Base-by-base conservation (phyloP, 2,329 filamentous ascomycete genomes). In the Xylariaceae sp. region DNA sequence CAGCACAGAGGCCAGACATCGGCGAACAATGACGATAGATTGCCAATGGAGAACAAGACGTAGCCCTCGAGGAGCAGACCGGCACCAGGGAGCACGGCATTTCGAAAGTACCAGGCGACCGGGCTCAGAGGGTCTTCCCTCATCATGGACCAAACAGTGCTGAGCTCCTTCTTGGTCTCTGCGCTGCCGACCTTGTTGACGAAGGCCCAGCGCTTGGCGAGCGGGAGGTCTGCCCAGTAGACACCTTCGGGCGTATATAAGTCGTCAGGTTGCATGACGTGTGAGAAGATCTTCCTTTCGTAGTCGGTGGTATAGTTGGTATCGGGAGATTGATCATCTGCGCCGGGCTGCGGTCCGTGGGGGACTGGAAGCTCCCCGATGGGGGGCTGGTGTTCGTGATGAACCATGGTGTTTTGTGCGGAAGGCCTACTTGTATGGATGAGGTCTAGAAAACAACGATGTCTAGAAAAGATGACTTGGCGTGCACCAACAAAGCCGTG, bases 1-100 rank as follows among this genome's bases (percentile, higher is more conserved):
- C 93, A 97, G 76, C 93, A 97, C 3, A 74, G 62, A 1, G 84
- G 82, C 80, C 93, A 97, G 6, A 84, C 83, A 33, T 82, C 79
- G 55, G 83, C 72, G 67, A 96, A 93, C 11, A 97, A 79, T 5
- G 92, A 89, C 66, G 88, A 84, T 59, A 97, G 77, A 71, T 96
- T 97, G 53, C 93, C 93, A 62, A 97, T 97, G 57, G 92, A 97
- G 79, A 97, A 97, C 17, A 97, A 82, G 40, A 97, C 92, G 67
- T 97, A 97, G 63, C 90, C 93, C 79, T 97, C 93, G 28, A 97
- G 82, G 68, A 91, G 87, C 47, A 97, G 83, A 68, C 93, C 93
- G 60, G 91, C 91, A 72, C 93, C 93, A 45, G 93, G 93, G 53
- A 97, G 84, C 48, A 97, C 87, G 73, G 92, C 93, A 68, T 96